Evolutionary conservation across 768 basidiomycete genomes (phyloP).

Genomic region (Cystoderma amianthinum): DNA sequence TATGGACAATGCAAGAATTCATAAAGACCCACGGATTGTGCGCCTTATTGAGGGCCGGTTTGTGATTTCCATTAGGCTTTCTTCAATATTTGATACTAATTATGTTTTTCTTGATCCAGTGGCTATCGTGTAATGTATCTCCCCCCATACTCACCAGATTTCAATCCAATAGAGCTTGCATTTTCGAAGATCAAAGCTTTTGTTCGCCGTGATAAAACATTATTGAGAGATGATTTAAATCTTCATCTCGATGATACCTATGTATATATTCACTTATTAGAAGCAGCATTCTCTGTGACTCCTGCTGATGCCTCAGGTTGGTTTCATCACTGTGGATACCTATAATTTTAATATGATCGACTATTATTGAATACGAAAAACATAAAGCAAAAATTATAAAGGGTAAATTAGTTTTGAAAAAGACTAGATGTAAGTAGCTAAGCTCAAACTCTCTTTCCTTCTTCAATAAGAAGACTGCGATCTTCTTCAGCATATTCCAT

Average conservation of each 20-base stretch:
- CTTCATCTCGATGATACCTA: conserved; percentile 4
- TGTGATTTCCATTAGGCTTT: not conserved
- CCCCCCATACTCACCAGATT: conserved; percentile 29
- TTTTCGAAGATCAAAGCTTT: conserved; percentile 14
- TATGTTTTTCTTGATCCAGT: conserved; percentile 4
- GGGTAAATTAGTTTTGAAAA: no score
- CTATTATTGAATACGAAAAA: no score
- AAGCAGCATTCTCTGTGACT: conserved; percentile 1
- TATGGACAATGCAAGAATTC: conserved; percentile 13
- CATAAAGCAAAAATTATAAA: no score
- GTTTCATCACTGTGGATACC: conserved; percentile 2
- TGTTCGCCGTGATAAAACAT: not conserved
- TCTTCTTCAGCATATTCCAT: no score
- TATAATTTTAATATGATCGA: not conserved
- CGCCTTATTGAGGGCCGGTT: conserved; percentile 7
- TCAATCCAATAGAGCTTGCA: conserved; percentile 27
- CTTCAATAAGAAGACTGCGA: no score
- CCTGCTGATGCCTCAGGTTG: not conserved
- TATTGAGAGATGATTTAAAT: not conserved
- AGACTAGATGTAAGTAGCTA: no score
- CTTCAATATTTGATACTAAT: not conserved
- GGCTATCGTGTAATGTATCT: conserved; percentile 18
- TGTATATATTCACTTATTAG: not conserved
- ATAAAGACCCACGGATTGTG: conserved; percentile 5
- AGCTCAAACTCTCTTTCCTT: no score